phyloP scores from a whole-genome alignment of 2,329 filamentous ascomycete genomes.

The Hysterium pulicare region DNA sequence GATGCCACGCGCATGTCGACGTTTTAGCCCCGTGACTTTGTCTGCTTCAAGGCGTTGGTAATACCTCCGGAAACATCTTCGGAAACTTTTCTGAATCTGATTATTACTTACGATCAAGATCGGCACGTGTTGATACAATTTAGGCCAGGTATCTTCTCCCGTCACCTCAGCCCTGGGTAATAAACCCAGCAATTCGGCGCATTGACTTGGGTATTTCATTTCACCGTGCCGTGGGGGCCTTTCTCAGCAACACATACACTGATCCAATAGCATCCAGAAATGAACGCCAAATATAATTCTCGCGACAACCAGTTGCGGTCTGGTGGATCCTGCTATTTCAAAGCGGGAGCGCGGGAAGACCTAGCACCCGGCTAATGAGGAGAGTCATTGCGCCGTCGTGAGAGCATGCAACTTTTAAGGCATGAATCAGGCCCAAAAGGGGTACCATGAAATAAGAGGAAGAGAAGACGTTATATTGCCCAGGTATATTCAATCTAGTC shows the following conservation, averaged over 20 bases:
- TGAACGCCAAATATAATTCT: neutral
- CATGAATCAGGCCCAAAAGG: neutral
- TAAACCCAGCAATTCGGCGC: neutral
- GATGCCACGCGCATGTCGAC: no score
- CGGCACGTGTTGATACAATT: neutral
- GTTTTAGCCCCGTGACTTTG: no score
- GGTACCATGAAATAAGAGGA: neutral
- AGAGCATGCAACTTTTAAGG: neutral
- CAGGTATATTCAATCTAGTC: neutral
- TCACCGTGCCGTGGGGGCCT: conserved; percentile 6
- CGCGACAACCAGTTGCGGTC: conserved; percentile 5
- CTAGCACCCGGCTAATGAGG: neutral
- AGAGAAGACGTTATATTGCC: neutral
- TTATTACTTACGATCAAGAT: neutral
- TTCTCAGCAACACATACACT: conserved; percentile 1
- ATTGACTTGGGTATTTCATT: neutral
- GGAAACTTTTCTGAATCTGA: neutral
- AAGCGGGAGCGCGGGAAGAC: neutral
- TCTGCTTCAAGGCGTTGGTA: no score
- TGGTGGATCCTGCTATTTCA: conserved; percentile 2
- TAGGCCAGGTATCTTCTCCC: neutral
- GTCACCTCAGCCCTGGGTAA: neutral
- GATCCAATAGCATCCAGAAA: conserved; percentile 4
- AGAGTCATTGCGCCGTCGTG: neutral
- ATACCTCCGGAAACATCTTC: neutral